These are phyloP conservation scores for Hymenoscyphus occultus DNA, from an alignment of 2,329 filamentous ascomycete species.

Conservation along the genomic window DNA sequence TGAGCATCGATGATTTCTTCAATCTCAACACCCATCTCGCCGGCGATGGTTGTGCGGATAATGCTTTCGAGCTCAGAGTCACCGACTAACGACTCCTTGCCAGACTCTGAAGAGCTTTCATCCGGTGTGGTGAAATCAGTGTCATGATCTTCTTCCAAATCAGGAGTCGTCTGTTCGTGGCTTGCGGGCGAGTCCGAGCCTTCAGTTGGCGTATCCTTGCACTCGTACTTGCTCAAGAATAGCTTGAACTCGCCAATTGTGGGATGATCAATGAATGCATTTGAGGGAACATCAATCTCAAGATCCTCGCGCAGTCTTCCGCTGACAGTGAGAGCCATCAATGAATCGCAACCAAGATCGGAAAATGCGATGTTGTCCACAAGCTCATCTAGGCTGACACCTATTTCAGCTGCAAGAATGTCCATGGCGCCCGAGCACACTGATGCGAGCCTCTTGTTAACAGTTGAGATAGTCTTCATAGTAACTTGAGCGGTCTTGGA, in stretches of 20 bases:
- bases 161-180: constrained; percentile 36
- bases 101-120: constrained; percentile 49
- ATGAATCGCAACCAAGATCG: constrained; percentile 58
- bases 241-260: constrained; percentile 50
- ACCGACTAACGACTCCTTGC: constrained; percentile 40
- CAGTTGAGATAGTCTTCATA: constrained; percentile 45
- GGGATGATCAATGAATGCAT: constrained; percentile 42
- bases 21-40: constrained; percentile 68
- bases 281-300: constrained; percentile 51
- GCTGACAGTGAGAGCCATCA: constrained; percentile 58
- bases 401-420: constrained; percentile 56
- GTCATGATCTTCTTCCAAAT: constrained; percentile 42
- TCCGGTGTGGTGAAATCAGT: constrained; percentile 54
- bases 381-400: constrained; percentile 52
- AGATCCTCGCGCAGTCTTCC: constrained; percentile 57
- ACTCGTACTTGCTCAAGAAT: constrained; percentile 42
- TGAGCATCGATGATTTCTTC: constrained; percentile 57
- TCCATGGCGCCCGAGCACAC: constrained; percentile 47
- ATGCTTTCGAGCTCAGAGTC: constrained; percentile 44
- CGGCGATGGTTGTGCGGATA: constrained; percentile 65
- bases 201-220: constrained; percentile 4
- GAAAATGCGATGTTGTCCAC: constrained; percentile 54
- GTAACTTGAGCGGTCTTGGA: constrained; percentile 39
- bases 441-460: constrained; percentile 50
- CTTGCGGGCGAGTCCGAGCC: constrained; percentile 13